These are phyloP conservation scores for Royoungia palumana DNA, from an alignment of 768 basidiomycete genomes.

Conservation along the genomic window DNA sequence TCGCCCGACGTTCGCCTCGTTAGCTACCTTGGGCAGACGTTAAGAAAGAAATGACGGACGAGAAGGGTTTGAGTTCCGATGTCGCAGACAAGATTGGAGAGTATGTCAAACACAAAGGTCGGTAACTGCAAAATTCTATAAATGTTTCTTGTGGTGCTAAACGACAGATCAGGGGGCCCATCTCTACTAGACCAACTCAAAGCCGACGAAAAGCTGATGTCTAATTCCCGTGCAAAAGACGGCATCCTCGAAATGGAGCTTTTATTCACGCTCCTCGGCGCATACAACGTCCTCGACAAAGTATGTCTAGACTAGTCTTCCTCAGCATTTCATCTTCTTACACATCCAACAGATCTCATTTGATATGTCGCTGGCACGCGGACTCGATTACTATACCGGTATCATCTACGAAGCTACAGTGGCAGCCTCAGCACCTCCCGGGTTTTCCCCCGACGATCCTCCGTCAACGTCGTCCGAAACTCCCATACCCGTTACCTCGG, in stretches of 20 bases:
- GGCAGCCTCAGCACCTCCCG: constrained; percentile 90
- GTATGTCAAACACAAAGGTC: constrained; percentile 94
- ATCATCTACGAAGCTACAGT: constrained; percentile 97
- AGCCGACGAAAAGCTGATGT: constrained; percentile 58
- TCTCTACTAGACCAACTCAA: constrained; percentile 70
- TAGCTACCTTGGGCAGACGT: constrained; percentile 90
- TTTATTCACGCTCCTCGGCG: constrained; percentile 76
- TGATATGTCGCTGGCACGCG: constrained; percentile 95
- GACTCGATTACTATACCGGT: constrained; percentile 97
- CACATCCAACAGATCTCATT: constrained; percentile 72
- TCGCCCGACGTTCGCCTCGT: background rate
- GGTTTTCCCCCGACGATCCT: constrained; percentile 56
- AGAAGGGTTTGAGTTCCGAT: constrained; percentile 80
- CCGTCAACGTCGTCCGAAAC: constrained; percentile 30
- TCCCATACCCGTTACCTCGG: constrained; percentile 9
- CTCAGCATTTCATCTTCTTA: background rate
- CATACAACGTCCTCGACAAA: constrained; percentile 77
- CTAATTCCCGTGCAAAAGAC: constrained; percentile 71
- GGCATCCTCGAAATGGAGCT: constrained; percentile 86
- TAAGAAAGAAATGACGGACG: constrained; percentile 93
- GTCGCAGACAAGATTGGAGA: constrained; percentile 94
- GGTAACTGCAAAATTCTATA: constrained; percentile 1
- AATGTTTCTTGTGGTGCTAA: background rate
- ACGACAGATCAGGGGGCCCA: constrained; percentile 56
- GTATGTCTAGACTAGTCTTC: constrained; percentile 36